These are phyloP conservation scores for Coemansia reversa DNA, from an alignment of 192 early-diverging fungal species.

Conservation along the genomic window DNA sequence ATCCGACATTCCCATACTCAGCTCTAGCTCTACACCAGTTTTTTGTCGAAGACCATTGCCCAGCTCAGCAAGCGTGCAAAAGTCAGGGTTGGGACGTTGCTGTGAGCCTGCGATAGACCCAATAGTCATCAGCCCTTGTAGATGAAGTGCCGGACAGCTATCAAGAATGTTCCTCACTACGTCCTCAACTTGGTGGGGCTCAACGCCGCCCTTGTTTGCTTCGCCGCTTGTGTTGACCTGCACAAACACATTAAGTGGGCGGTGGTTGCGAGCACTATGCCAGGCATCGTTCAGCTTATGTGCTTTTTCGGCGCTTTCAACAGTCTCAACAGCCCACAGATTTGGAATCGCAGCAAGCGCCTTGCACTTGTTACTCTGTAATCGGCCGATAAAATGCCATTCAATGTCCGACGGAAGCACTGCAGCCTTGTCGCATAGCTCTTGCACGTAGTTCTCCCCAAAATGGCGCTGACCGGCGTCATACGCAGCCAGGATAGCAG, in stretches of 20 bases:
- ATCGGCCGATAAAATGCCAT: constrained; percentile 96
- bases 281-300: constrained; percentile 78
- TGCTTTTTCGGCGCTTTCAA: constrained; percentile 84
- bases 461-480: constrained; percentile 88
- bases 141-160: constrained; percentile 64
- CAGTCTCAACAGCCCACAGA: constrained; percentile 89
- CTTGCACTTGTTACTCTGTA: constrained; percentile 99
- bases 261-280: constrained; percentile 39
- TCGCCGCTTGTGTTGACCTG: constrained; percentile 97
- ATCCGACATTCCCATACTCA: constrained; percentile 98
- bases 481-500: constrained; percentile 77
- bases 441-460: constrained; percentile 97
- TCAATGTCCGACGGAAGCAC: constrained; percentile 82
- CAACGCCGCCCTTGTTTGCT: constrained; percentile 80
- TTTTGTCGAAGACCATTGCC: constrained; percentile 26
- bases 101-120: constrained; percentile 64
- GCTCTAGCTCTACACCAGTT: constrained; percentile 58
- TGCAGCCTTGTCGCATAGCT: constrained; percentile 84
- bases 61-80: constrained; percentile 40
- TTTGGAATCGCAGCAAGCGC: constrained; percentile 81
- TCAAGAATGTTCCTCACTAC: constrained; percentile 67
- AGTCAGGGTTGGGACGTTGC: constrained; percentile 55
- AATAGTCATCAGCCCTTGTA: constrained; percentile 95
- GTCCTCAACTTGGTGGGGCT: constrained; percentile 49
- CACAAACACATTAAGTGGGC: constrained; percentile 77